Evolutionary conservation across 2,329 filamentous ascomycete genomes (phyloP).

Genomic region (Clarireedia homoeocarpa): DNA sequence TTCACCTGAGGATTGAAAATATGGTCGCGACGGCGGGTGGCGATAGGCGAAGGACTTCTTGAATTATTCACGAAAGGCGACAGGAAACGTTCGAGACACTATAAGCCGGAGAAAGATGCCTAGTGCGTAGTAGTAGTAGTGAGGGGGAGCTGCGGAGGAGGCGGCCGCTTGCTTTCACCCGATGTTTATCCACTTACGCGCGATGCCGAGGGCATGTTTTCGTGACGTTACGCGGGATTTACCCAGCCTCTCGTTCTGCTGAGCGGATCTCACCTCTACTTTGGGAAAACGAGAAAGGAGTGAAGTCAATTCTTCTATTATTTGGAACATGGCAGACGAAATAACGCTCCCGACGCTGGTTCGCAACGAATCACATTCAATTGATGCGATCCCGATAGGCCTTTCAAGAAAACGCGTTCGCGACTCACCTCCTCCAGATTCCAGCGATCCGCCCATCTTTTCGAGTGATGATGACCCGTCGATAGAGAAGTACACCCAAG

Average conservation of each 20-base stretch:
- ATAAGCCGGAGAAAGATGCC: too few species aligned
- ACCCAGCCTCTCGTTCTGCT: neutral
- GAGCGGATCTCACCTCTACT: neutral
- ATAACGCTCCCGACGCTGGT: slow-evolving; percentile 14
- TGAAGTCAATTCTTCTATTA: neutral
- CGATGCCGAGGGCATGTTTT: neutral
- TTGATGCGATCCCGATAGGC: neutral
- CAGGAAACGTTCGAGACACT: too few species aligned
- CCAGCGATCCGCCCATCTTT: slow-evolving; percentile 64
- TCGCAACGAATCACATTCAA: neutral
- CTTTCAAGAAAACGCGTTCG: slow-evolving; percentile 33
- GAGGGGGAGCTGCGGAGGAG: neutral
- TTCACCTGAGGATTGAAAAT: too few species aligned
- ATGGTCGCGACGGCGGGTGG: too few species aligned
- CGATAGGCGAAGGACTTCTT: too few species aligned
- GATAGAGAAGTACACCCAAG: slow-evolving; percentile 54
- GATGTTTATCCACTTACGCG: too few species aligned
- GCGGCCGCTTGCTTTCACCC: neutral
- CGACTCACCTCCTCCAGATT: slow-evolving; percentile 35
- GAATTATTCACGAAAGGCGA: too few species aligned
- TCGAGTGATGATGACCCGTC: slow-evolving; percentile 65
- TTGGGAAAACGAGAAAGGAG: neutral
- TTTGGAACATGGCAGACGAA: slow-evolving; percentile 16
- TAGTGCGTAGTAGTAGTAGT: too few species aligned
- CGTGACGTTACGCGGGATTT: neutral